Percentiles rank a stretch among this genome's conserved stretches.
phyloP scores from a whole-genome alignment of 2,329 filamentous ascomycete species.

The Teratosphaeria nubilosa region DNA sequence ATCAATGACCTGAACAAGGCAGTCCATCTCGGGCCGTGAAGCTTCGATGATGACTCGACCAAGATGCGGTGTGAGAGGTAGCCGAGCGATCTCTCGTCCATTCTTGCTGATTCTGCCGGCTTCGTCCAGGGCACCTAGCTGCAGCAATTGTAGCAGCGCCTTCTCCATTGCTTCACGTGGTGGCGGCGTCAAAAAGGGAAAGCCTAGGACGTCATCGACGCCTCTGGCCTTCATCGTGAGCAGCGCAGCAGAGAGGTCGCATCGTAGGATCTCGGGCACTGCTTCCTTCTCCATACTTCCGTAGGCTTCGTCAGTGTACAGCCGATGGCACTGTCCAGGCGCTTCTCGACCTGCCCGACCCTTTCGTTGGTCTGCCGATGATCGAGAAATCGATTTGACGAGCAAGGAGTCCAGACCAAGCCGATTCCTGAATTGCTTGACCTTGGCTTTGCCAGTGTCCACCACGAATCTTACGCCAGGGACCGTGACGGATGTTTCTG shows the following conservation, averaged over 20 bases:
- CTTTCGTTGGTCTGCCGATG: slow-evolving; percentile 81
- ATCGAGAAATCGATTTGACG: slow-evolving; percentile 83
- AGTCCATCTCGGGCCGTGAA: slow-evolving; percentile 57
- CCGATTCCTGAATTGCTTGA: slow-evolving; percentile 78
- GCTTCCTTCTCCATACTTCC: slow-evolving; percentile 60
- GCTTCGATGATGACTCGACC: slow-evolving; percentile 77
- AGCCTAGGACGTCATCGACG: slow-evolving; percentile 68
- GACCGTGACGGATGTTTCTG: slow-evolving; percentile 96
- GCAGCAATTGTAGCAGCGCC: slow-evolving; percentile 68
- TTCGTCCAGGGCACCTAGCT: slow-evolving; percentile 65
- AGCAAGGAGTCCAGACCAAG: slow-evolving; percentile 85
- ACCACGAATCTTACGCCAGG: slow-evolving; percentile 85
- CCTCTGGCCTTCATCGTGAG: slow-evolving; percentile 90
- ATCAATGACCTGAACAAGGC: slow-evolving; percentile 74
- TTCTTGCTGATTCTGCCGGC: slow-evolving; percentile 61
- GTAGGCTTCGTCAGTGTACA: slow-evolving; percentile 78
- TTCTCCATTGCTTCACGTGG: slow-evolving; percentile 69
- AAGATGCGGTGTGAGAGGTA: slow-evolving; percentile 73
- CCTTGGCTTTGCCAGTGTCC: slow-evolving; percentile 86
- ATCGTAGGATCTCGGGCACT: slow-evolving; percentile 79
- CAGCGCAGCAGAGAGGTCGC: slow-evolving; percentile 75
- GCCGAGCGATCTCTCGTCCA: slow-evolving; percentile 67
- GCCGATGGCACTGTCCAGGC: slow-evolving; percentile 75
- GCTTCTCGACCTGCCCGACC: slow-evolving; percentile 91
- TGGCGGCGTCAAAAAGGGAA: slow-evolving; percentile 78